Base-by-base conservation (phyloP, 2,329 filamentous ascomycete species). In the Didymella exigua region DNA sequence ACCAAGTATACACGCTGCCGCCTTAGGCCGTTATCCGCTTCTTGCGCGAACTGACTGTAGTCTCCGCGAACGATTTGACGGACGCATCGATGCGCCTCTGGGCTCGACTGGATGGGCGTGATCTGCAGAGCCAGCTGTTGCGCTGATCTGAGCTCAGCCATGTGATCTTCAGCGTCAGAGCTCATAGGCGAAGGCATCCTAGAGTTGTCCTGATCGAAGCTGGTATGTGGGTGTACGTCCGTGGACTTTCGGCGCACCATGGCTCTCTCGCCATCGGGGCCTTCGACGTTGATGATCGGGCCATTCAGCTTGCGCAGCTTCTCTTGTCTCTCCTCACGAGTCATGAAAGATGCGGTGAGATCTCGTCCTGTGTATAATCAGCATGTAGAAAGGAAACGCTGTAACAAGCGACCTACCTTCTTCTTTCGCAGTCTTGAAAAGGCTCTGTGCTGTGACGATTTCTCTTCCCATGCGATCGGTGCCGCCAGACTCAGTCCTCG, bases 11-110 rank as follows among this genome's bases (percentile, higher is more conserved):
- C 96, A 48, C 95, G 85, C 57, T 93, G 84, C 48, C 90, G 86
- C 44, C 90, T 86, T 44, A 90, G 83, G 47, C 91, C 90, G 11
- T 91, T 89, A 52, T 93, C 87, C 0, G 90, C 90, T 67, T 93
- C 87, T 61, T 88, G 84, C 37, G 89, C 87, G 62, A 96, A 88
- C 63, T 86, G 84, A 44, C 79, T 78, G 71, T 91, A 97, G 63
- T 98, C 90, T 33, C 95, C 95, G 13, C 95, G 88, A 61, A 96
- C 88, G 56, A 98, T 90, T 58, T 96, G 95, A 18, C 92, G 89
- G 23, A 98, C 89, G 9, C 91, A 89, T 31, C 95, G 88, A 71
- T 93, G 89, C 1, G 87, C 84, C 45, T 89, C 88, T 1, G 88
- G 87, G 2, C 88, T 90, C 10, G 87, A 89, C 58, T 89, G 86